Conservation (phyloP, 108 stramenopile species). For the Nitzschia palea region DNA sequence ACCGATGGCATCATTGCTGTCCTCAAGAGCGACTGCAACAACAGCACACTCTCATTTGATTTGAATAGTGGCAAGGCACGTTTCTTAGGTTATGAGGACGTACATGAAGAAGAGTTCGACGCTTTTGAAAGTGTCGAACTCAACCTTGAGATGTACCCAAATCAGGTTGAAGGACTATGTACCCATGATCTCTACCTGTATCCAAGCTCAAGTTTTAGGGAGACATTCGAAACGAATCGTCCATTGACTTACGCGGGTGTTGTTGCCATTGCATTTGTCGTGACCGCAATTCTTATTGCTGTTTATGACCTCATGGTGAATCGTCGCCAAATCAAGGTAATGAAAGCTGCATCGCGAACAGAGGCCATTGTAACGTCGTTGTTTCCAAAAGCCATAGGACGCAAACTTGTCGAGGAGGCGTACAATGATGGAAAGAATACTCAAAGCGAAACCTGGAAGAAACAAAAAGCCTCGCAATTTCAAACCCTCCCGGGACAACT, state of each 20-base stretch:
- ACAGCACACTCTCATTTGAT: slow-evolving; percentile 30
- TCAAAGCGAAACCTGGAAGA: not conserved
- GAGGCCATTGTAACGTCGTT: slow-evolving; percentile 30
- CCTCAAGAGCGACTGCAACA: slow-evolving; percentile 29
- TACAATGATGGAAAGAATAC: not conserved
- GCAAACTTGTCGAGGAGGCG: slow-evolving; percentile 1
- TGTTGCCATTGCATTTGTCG: slow-evolving; percentile 37
- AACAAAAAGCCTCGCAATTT: not conserved
- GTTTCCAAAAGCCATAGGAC: slow-evolving; percentile 20
- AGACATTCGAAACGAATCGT: not conserved
- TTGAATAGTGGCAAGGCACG: slow-evolving; percentile 31
- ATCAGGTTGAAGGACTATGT: not conserved
- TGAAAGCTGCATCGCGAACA: slow-evolving; percentile 17
- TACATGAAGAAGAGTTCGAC: slow-evolving; percentile 41
- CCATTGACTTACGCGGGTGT: slow-evolving; percentile 32
- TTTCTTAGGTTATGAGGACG: slow-evolving; percentile 46
- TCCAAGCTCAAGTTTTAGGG: slow-evolving; percentile 2
- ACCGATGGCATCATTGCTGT: slow-evolving; percentile 53
- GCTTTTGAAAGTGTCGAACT: not conserved
- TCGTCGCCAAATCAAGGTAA: slow-evolving; percentile 7
- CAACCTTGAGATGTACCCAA: not conserved
- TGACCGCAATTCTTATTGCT: slow-evolving; percentile 28
- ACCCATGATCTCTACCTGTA: slow-evolving; percentile 9
- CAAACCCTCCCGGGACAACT: not conserved
- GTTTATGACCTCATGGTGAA: slow-evolving; percentile 21